Base-by-base conservation (phyloP, 2,329 filamentous ascomycete genomes). In the Ophiobolus disseminans region DNA sequence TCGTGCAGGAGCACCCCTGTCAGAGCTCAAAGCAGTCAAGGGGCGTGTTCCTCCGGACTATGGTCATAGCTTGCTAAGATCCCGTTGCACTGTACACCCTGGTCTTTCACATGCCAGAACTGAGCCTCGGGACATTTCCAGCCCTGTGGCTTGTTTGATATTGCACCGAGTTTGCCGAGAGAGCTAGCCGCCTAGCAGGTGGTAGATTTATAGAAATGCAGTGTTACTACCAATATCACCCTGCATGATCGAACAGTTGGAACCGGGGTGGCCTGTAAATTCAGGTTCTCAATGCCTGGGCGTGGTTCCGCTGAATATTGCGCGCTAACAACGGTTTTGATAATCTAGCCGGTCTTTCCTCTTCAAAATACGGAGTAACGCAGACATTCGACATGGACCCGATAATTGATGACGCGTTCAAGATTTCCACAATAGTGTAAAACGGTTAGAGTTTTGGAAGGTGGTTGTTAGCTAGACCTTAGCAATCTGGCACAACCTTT, bases 111-210 rank as follows among this genome's bases (percentile, higher is more conserved):
- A 48, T 48, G 45, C 45, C 34, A 36, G 19, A 37, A 26, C 21
- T 57, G 48, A 45, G 40, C 51, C 54, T 55, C 51, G 51, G 54
- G 54, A 52, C 47, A 37, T 52, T 55, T 45, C 38, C 51, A 57
- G 38, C 22, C 38, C 42, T 49, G 42, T 43, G 38, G 48, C 21
- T 19, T 21, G 30, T n/a, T 45, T 45, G 32, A 55, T 49, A 52
- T 49, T 49, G 43, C 31, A 31, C 36, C 22, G 43, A 44, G 40
- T 45, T 8, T 35, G 48, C 44, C 38, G 30, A 51, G 35, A 30
- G 39, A 35, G 45, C 39, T 45, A 43, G 17, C 16, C 21, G 31
- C 19, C 37, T 32, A 41, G 25, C 45, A 42, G 23, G 23, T 42
- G 17, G 49, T 31, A 36, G 40, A 13, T 11, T 38, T 14, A n/a